Evolutionary conservation across 495 filamentous ascomycete species (phyloP).

Genomic region (Parmelia sp.): DNA sequence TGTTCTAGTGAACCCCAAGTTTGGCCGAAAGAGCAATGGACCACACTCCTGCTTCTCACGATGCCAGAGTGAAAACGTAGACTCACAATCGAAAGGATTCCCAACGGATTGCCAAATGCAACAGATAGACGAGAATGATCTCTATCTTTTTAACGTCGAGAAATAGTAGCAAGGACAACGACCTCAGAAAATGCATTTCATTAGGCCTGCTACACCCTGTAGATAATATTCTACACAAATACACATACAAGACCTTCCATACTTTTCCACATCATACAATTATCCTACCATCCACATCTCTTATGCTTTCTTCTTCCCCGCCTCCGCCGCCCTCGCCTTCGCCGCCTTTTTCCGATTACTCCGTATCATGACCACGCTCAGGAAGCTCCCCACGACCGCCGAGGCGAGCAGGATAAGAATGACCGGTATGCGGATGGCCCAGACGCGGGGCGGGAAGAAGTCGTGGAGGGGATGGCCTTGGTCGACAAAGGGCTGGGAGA

Average conservation of each 20-base stretch:
- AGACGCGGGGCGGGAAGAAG: conserved; percentile 94
- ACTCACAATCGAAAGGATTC: neutral
- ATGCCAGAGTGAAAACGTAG: neutral
- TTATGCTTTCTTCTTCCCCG: conserved; percentile 59
- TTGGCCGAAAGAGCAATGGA: neutral
- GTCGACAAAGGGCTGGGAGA: conserved; percentile 86
- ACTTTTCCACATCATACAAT: too few species aligned
- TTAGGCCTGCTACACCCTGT: neutral
- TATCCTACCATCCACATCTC: too few species aligned
- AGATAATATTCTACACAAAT: neutral
- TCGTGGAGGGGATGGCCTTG: conserved; percentile 85
- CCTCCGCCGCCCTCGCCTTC: conserved; percentile 72
- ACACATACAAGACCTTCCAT: too few species aligned
- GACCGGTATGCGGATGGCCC: conserved; percentile 97
- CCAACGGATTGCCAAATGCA: neutral
- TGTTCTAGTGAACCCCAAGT: neutral
- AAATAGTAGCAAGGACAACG: neutral
- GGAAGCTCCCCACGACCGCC: conserved; percentile 92
- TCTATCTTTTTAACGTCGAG: neutral
- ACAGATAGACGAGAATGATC: too few species aligned
- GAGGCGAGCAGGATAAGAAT: conserved; percentile 88
- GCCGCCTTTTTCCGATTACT: conserved; percentile 96
- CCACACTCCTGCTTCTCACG: neutral
- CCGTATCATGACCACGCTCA: conserved; percentile 96
- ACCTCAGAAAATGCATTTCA: neutral